Evolutionary conservation across 2,329 filamentous ascomycete species (phyloP).

Genomic region (Colletotrichum scovillei): DNA sequence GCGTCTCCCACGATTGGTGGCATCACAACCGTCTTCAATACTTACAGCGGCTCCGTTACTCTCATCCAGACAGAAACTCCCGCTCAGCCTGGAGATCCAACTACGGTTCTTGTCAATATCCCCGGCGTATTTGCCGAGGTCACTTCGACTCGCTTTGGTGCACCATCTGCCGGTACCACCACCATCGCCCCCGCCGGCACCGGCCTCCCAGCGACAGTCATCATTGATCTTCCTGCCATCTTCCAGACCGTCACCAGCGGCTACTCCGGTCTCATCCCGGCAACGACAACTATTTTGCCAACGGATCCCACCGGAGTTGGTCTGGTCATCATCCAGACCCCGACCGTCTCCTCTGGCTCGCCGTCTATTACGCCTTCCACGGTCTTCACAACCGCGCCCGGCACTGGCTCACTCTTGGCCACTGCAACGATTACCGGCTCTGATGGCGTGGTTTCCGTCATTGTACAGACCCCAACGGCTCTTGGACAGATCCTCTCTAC

Average conservation of each 20-base stretch:
- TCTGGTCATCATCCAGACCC: slow-evolving; percentile 17
- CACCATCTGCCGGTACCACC: slow-evolving; percentile 14
- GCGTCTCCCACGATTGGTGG: neutral
- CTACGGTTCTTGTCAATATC: slow-evolving; percentile 22
- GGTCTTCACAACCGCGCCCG: slow-evolving; percentile 3
- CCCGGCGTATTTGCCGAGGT: neutral
- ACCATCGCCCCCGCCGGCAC: slow-evolving; percentile 2
- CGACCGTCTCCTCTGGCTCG: neutral
- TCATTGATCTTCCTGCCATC: slow-evolving; percentile 9
- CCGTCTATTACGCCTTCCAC: neutral
- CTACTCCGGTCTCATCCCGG: slow-evolving; percentile 18
- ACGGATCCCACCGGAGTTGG: slow-evolving; percentile 9
- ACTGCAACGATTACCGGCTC: slow-evolving; percentile 2
- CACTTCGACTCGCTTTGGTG: slow-evolving; percentile 22
- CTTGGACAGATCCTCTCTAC: neutral
- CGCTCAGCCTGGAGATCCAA: neutral
- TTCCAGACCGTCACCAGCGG: slow-evolving; percentile 24
- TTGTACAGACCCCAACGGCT: neutral
- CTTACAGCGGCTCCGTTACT: slow-evolving; percentile 13
- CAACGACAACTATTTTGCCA: slow-evolving; percentile 9
- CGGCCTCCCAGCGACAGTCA: slow-evolving; percentile 13
- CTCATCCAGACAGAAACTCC: slow-evolving; percentile 11
- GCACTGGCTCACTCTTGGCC: neutral
- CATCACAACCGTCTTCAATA: slow-evolving; percentile 15
- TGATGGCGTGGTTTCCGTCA: slow-evolving; percentile 14